Evolutionary conservation across 2,329 filamentous ascomycete species (phyloP), one percentile per base, ranked within the genome.

Genomic region (Beauveria pseudobassiana): DNA sequence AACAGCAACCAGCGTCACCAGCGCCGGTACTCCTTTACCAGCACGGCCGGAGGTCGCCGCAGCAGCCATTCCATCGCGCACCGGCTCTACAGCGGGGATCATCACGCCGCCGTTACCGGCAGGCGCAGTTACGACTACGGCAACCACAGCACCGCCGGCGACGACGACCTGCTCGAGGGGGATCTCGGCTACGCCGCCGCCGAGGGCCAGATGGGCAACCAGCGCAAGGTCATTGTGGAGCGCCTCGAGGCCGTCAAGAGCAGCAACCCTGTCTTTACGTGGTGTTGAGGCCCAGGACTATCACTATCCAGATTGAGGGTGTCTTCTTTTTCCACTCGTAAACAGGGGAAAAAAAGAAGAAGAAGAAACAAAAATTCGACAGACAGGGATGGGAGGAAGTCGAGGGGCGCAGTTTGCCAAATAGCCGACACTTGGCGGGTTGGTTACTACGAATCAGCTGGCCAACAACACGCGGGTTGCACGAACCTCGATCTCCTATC

Each of bases 161-260:
- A 87, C 63, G 85, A 87, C 56, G 90, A 92, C 67, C 90, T 96
- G 67, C 80, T 92, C 8, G 93, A 96, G 69, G 95, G 95, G 1
- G 95, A 99, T 74, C 77, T 99, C 30, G 95, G 95, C 10, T 99
- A 96, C 75, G 91, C 93, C 12, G 93, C 93, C 1, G 95, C 95
- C 0, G 91, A 93, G 73, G 95, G 91, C 28, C 91, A 96, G 85
- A 95, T 98, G 75, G 90, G 90, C 14, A 90, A 92, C 69, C 87
- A 89, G 72, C 85, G 93, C 69, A 96, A 95, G 75, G 95, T 99
- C 53, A 98, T 99, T 79, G 93, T 99, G 53, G 95, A 99, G 80
- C 82, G 95, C 65, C 77, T 99, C 63, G 95, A 99, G 79, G 90
- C 93, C 63, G 95, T 99, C 64, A 98, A 98, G 81, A 91, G 87